These are phyloP conservation scores for Kazachstania sp. DNA, from an alignment of 1,139 yeast species.

Conservation along the genomic window DNA sequence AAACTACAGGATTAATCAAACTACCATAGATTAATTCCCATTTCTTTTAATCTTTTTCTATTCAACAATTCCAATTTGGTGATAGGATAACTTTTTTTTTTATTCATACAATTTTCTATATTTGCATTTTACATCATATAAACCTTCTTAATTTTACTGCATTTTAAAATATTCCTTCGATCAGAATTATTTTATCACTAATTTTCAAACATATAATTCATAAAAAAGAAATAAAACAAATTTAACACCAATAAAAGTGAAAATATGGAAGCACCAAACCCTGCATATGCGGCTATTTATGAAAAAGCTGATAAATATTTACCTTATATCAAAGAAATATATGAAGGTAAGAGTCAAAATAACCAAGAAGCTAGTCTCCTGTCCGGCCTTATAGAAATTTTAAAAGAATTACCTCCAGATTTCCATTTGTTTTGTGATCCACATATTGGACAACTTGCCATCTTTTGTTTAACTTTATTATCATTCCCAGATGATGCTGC, in stretches of 20 bases:
- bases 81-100: no score
- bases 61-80: no score
- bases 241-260: no score
- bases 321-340: conserved; percentile 24
- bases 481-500: conserved; percentile 46
- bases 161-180: neutral
- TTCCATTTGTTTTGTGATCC: conserved; percentile 53
- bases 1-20: no score
- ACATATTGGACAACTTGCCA: conserved; percentile 39
- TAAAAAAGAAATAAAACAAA: no score
- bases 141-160: neutral
- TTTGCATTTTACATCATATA: neutral
- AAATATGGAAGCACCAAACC: conserved; percentile 1
- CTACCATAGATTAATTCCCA: no score
- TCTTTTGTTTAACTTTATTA: conserved; percentile 49
- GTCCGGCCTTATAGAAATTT: conserved; percentile 24
- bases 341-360: conserved; percentile 21
- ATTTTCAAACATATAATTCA: neutral
- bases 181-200: neutral
- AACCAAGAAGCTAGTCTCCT: conserved; percentile 25
- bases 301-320: conserved; percentile 16
- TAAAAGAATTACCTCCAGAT: conserved; percentile 21
- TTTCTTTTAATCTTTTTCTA: no score
- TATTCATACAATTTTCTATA: no score
- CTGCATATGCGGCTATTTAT: conserved; percentile 7